These are phyloP conservation scores for Thymus mandschuricus DNA, from an alignment of 257 asterid species.

Conservation along the genomic window DNA sequence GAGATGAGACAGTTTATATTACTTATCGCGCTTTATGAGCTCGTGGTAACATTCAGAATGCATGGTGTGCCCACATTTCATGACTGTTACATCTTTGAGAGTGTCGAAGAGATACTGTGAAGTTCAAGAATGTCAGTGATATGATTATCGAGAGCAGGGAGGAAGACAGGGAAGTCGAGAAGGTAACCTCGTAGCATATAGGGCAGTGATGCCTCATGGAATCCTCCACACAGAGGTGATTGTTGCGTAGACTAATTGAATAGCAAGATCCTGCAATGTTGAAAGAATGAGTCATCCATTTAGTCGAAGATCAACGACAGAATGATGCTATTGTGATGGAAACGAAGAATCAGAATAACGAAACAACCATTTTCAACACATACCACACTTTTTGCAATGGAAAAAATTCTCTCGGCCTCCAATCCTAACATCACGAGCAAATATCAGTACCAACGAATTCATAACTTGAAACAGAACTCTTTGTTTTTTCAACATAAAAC, in stretches of 20 bases:
- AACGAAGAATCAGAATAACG: background rate
- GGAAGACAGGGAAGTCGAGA: background rate
- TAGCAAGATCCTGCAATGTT: slow-evolving; percentile 73
- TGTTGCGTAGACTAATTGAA: slow-evolving; percentile 63
- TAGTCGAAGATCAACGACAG: background rate
- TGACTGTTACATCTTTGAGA: slow-evolving; percentile 78
- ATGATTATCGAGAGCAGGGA: background rate
- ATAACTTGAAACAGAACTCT: background rate
- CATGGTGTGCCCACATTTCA: slow-evolving; percentile 99
- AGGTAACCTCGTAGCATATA: slow-evolving; percentile 85
- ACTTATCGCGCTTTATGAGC: slow-evolving; percentile 91
- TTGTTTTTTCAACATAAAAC: background rate
- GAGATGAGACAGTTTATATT: slow-evolving; percentile 30
- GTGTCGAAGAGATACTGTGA: slow-evolving; percentile 88
- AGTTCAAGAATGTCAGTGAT: slow-evolving; percentile 20
- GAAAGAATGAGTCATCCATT: background rate
- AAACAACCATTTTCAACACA: slow-evolving; percentile 2
- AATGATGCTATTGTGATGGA: background rate
- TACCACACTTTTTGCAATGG: slow-evolving; percentile 96
- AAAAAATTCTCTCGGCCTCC: slow-evolving; percentile 91
- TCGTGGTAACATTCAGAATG: slow-evolving; percentile 84
- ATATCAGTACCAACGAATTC: slow-evolving; percentile 3
- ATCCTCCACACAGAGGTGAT: slow-evolving; percentile 84
- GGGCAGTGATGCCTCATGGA: slow-evolving; percentile 99
- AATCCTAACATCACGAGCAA: slow-evolving; percentile 44